phyloP scores from a whole-genome alignment of 1,284 basidiomycete genomes.

The Phylloporus sp. region DNA sequence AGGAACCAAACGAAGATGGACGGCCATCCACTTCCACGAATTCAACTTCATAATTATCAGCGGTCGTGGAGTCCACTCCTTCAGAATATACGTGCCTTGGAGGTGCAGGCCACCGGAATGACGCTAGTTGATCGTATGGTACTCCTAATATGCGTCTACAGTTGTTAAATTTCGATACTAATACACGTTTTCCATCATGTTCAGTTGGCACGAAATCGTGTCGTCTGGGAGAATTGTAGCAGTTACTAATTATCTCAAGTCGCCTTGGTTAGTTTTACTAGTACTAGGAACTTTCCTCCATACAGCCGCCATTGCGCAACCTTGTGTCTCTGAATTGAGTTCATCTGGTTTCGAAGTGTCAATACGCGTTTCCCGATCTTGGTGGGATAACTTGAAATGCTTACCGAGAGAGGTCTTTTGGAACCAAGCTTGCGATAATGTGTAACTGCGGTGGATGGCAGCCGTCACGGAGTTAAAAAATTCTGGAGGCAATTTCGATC shows the following conservation, averaged over 20 bases:
- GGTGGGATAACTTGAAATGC: background rate
- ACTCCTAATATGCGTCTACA: background rate
- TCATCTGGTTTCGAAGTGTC: background rate
- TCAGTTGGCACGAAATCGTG: background rate
- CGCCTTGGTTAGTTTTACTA: background rate
- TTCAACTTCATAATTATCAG: background rate
- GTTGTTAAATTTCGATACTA: background rate
- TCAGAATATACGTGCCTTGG: background rate
- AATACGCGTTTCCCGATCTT: slow-evolving; percentile 11
- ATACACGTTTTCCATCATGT: background rate
- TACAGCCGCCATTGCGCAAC: slow-evolving; percentile 19
- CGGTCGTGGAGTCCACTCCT: background rate
- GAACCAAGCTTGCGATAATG: slow-evolving; percentile 21
- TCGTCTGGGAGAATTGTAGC: background rate
- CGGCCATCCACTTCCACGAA: background rate
- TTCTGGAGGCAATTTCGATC: slow-evolving; percentile 6
- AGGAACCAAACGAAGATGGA: background rate
- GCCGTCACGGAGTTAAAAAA: background rate
- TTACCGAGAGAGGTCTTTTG: slow-evolving; percentile 8
- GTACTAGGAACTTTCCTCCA: slow-evolving; percentile 17
- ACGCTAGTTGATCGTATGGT: background rate
- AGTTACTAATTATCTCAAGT: background rate
- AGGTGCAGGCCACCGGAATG: slow-evolving; percentile 7
- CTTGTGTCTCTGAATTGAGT: slow-evolving; percentile 12
- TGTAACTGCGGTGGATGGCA: slow-evolving; percentile 2